Percentiles rank a stretch among this genome's conserved stretches.
phyloP scores from a whole-genome alignment of 495 filamentous ascomycete species.

The Daldinia loculata region DNA sequence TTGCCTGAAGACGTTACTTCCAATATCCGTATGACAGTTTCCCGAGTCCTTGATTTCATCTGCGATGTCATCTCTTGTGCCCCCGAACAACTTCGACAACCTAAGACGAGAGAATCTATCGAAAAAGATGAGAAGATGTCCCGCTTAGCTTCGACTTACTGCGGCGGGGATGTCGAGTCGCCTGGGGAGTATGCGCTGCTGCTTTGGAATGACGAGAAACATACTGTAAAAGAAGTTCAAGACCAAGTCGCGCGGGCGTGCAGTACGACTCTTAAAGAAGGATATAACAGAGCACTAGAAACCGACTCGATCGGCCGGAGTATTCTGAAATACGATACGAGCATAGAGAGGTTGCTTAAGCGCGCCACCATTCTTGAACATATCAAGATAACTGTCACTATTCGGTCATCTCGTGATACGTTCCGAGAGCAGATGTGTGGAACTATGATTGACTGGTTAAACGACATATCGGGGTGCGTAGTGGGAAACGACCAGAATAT shows the following conservation, averaged over 20 bases:
- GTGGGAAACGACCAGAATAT: conserved; percentile 82
- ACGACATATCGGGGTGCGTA: conserved; percentile 90
- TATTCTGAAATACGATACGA: conserved; percentile 76
- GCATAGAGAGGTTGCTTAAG: conserved; percentile 73
- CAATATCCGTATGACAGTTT: conserved; percentile 83
- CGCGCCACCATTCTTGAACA: conserved; percentile 88
- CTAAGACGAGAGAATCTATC: conserved; percentile 82
- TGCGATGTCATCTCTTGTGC: conserved; percentile 98
- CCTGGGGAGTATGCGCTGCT: conserved; percentile 82
- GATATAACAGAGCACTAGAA: conserved; percentile 79
- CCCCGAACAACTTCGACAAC: conserved; percentile 88
- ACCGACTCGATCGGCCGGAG: conserved; percentile 87
- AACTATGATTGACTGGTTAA: conserved; percentile 96
- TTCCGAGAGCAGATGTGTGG: conserved; percentile 98
- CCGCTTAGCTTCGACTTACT: conserved; percentile 76
- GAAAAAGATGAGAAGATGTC: conserved; percentile 82
- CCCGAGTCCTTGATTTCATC: conserved; percentile 87
- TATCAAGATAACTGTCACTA: conserved; percentile 95
- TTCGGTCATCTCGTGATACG: conserved; percentile 90
- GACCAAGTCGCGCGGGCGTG: conserved; percentile 92
- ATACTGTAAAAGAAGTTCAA: conserved; percentile 90
- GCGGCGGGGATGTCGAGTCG: conserved; percentile 65
- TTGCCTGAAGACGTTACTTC: conserved; percentile 77
- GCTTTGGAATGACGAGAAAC: conserved; percentile 99
- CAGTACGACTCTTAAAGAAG: conserved; percentile 72